phyloP scores from a whole-genome alignment of 495 filamentous ascomycete species.

The Chaetomium tenue region DNA sequence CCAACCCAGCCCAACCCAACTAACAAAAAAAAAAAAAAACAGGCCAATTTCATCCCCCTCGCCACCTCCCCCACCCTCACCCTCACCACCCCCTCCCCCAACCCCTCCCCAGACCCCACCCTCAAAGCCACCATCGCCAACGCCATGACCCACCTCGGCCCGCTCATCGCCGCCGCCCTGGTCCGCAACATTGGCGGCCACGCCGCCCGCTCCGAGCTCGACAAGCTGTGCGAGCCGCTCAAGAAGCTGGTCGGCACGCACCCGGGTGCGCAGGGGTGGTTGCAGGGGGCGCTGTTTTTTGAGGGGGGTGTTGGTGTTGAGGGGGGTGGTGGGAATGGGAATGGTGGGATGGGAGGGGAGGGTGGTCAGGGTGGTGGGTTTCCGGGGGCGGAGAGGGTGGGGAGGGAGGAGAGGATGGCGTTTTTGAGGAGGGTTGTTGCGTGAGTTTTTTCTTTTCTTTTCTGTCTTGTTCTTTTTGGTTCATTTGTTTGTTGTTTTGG shows the following conservation, averaged over 20 bases:
- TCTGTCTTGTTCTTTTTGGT: background rate
- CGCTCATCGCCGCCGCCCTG: slow-evolving; percentile 58
- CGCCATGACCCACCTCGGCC: slow-evolving; percentile 58
- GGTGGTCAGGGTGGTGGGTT: slow-evolving; percentile 50
- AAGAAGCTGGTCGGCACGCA: slow-evolving; percentile 70
- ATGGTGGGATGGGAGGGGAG: slow-evolving; percentile 51
- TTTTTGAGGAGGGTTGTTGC: slow-evolving; percentile 61
- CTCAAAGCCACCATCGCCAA: slow-evolving; percentile 51
- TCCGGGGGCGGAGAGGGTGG: slow-evolving; percentile 59
- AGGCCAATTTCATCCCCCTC: slow-evolving; percentile 51
- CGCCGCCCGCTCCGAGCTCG: slow-evolving; percentile 73
- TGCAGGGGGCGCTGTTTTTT: slow-evolving; percentile 56
- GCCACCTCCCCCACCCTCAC: slow-evolving; percentile 6
- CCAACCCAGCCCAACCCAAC: background rate
- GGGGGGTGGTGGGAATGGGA: slow-evolving; percentile 50
- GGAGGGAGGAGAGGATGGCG: slow-evolving; percentile 56
- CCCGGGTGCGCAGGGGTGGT: slow-evolving; percentile 59
- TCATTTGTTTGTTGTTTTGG: background rate
- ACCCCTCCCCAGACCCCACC: slow-evolving; percentile 22
- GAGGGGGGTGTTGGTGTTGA: slow-evolving; percentile 56
- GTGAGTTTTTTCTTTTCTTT: slow-evolving; percentile 34
- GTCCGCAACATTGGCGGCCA: slow-evolving; percentile 70
- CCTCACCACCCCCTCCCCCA: slow-evolving; percentile 34
- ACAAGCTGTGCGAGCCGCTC: slow-evolving; percentile 71
- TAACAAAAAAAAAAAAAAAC: background rate